Evolutionary conservation across 2,329 filamentous ascomycete genomes (phyloP).

Genomic region (Neofusicoccum umdonicola): DNA sequence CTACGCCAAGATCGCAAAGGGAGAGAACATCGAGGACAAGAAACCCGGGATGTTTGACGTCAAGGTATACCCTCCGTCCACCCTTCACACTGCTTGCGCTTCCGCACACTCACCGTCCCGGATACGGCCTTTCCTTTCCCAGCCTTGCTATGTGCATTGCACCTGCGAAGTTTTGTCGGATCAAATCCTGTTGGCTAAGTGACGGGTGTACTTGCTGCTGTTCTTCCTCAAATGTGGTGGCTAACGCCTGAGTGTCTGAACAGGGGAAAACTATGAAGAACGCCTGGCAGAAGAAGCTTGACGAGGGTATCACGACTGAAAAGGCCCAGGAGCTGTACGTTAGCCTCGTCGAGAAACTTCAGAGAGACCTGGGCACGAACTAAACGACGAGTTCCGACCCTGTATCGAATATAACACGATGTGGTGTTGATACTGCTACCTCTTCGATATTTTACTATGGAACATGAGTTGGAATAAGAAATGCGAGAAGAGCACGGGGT

Average conservation of each 20-base stretch:
- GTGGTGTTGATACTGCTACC: too few species aligned
- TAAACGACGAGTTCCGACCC: neutral
- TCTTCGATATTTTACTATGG: too few species aligned
- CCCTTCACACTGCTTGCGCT: neutral
- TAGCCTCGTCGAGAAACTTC: constrained; percentile 67
- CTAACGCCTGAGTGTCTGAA: neutral
- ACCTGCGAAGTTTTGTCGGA: too few species aligned
- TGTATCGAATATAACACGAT: too few species aligned
- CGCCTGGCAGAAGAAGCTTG: constrained; percentile 70
- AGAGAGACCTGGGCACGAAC: constrained; percentile 67
- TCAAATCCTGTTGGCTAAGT: too few species aligned
- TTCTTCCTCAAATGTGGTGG: neutral
- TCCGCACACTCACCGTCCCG: neutral
- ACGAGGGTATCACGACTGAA: constrained; percentile 61
- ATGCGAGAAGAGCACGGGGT: too few species aligned
- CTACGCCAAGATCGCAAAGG: constrained; percentile 44
- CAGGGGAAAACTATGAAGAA: constrained; percentile 78
- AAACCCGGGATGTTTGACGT: constrained; percentile 69
- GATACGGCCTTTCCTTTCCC: neutral
- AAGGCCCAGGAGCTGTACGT: constrained; percentile 77
- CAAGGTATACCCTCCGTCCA: constrained; percentile 49
- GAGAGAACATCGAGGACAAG: constrained; percentile 39
- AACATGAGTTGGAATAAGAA: too few species aligned
- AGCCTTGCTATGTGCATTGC: neutral
- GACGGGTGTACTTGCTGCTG: neutral